phyloP scores from a whole-genome alignment of 2,329 filamentous ascomycete species.

The Coniella lustricola region DNA sequence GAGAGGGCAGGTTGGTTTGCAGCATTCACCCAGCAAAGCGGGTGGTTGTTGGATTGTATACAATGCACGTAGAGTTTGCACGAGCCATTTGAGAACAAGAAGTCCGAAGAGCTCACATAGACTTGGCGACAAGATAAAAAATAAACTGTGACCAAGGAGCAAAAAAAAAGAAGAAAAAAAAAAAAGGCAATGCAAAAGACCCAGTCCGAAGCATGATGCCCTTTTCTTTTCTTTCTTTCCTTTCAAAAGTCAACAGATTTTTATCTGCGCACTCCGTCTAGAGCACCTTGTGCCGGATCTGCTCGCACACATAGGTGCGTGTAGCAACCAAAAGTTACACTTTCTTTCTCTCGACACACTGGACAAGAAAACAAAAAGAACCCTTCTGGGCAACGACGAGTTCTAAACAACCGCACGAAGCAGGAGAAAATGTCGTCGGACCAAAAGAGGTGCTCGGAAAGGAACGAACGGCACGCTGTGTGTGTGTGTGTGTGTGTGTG shows the following conservation, averaged over 20 bases:
- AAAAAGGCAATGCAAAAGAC: no score
- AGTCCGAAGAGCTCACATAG: conserved; percentile 39
- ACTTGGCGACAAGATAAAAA: no score
- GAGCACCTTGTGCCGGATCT: conserved; percentile 27
- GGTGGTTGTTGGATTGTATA: conserved; percentile 26
- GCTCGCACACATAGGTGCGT: conserved; percentile 12
- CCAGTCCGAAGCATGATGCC: no score
- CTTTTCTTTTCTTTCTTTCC: no score
- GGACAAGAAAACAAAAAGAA: no score
- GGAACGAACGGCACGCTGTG: conserved; percentile 25
- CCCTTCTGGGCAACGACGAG: no score
- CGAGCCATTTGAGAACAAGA: no score
- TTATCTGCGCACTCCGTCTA: not conserved
- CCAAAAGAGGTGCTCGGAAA: conserved; percentile 23
- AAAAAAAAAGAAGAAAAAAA: no score
- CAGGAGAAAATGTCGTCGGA: no score
- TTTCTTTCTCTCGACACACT: conserved; percentile 4
- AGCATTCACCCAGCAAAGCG: conserved; percentile 45
- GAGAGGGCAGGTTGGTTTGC: conserved; percentile 39
- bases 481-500: not conserved
- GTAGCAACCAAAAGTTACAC: conserved; percentile 25
- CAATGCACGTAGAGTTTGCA: conserved; percentile 23
- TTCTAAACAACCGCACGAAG: no score
- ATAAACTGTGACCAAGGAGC: no score
- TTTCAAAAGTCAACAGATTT: no score